Conservation (phyloP, 768 basidiomycete genomes). For the Saitozyma sp. region DNA sequence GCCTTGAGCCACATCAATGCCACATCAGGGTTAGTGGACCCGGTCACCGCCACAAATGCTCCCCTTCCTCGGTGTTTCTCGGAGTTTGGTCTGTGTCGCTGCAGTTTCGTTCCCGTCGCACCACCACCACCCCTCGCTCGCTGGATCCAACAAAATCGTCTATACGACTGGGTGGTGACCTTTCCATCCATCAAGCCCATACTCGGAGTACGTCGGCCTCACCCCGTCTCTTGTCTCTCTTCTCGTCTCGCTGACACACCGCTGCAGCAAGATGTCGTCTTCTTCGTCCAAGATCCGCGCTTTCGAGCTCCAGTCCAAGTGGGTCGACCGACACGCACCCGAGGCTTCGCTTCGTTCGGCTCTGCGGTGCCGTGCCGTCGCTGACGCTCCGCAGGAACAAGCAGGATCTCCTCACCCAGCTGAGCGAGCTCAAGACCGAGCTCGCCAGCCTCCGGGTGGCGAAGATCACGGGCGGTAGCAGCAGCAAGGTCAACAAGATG, state of each 20-base stretch:
- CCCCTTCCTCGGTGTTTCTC: no score
- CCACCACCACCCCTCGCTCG: background rate
- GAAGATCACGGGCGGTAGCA: constrained; percentile 94
- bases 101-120: background rate
- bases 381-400: constrained; percentile 67
- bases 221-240: no score
- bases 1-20: no score
- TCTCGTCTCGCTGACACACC: constrained; percentile 1
- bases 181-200: no score
- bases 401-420: constrained; percentile 93
- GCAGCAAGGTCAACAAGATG: constrained; percentile 97
- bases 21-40: no score
- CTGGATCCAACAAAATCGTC: no score
- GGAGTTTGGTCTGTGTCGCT: no score
- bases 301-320: constrained; percentile 54
- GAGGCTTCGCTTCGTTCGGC: background rate
- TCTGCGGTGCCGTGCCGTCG: constrained; percentile 1
- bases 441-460: constrained; percentile 90
- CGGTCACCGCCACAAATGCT: no score
- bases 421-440: constrained; percentile 91
- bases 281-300: constrained; percentile 50
- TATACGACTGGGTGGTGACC: no score
- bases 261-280: constrained; percentile 38
- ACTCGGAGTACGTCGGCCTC: no score
- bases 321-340: constrained; percentile 14